phyloP scores from a whole-genome alignment of 768 basidiomycete genomes.

The Trametes punicea region DNA sequence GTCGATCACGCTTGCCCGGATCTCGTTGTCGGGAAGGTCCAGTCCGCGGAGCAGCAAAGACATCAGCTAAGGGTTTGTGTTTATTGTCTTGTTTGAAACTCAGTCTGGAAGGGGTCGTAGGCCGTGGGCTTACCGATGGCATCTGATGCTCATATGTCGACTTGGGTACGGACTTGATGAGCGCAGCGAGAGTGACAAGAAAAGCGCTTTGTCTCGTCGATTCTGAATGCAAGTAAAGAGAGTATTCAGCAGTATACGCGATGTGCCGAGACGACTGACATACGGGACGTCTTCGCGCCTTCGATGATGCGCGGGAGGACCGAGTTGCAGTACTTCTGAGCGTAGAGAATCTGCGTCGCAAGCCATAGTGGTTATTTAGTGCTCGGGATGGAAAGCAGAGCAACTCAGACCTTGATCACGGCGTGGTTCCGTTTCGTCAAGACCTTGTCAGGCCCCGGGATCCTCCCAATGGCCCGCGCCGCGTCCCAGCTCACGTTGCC shows the following conservation, averaged over 20 bases:
- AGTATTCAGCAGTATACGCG: not conserved
- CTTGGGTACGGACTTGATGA: slow-evolving; percentile 79
- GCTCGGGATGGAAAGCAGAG: not conserved
- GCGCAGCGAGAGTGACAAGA: slow-evolving; percentile 77
- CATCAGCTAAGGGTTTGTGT: slow-evolving; percentile 56
- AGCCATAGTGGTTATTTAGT: not conserved
- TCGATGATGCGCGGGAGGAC: slow-evolving; percentile 73
- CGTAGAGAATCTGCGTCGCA: slow-evolving; percentile 64
- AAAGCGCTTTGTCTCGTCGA: slow-evolving; percentile 57
- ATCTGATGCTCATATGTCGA: slow-evolving; percentile 70
- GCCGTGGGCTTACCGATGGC: slow-evolving; percentile 42
- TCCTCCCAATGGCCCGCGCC: slow-evolving; percentile 68
- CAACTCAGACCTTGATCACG: slow-evolving; percentile 59
- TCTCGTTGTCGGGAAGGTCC: slow-evolving; percentile 66
- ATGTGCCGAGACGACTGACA: slow-evolving; percentile 20
- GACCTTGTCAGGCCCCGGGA: slow-evolving; percentile 57
- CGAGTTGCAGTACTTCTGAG: slow-evolving; percentile 69
- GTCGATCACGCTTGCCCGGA: slow-evolving; percentile 79
- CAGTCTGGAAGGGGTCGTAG: slow-evolving; percentile 20
- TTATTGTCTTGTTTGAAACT: not conserved
- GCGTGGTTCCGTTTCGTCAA: slow-evolving; percentile 79
- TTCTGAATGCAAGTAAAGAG: slow-evolving; percentile 34
- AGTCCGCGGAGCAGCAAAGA: slow-evolving; percentile 86
- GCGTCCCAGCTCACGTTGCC: slow-evolving; percentile 62
- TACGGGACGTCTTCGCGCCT: slow-evolving; percentile 60